phyloP scores from a whole-genome alignment of 768 basidiomycete genomes.

The Fistulinella prunicolor region DNA sequence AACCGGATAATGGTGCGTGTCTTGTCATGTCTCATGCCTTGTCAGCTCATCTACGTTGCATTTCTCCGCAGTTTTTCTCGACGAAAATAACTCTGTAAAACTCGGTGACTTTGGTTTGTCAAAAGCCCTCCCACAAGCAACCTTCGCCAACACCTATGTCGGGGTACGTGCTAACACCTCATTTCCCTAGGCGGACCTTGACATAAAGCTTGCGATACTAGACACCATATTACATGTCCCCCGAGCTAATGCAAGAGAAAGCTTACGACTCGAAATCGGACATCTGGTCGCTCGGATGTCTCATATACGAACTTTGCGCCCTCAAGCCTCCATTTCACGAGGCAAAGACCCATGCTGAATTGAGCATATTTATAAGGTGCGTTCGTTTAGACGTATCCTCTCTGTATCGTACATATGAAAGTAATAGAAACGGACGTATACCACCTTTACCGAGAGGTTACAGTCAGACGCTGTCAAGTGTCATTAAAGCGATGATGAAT shows the following conservation, averaged over 20 bases:
- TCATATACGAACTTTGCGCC: conserved; percentile 95
- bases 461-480: conserved; percentile 63
- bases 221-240: conserved; percentile 99
- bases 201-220: conserved; percentile 46
- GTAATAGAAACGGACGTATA: conserved; percentile 75
- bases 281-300: conserved; percentile 97
- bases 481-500: conserved; percentile 86
- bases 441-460: conserved; percentile 86
- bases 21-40: not conserved
- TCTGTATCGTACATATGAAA: not conserved
- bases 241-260: conserved; percentile 96
- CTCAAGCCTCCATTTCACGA: conserved; percentile 92
- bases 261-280: conserved; percentile 97
- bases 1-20: conserved; percentile 90
- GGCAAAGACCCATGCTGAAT: conserved; percentile 84
- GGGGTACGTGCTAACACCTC: conserved; percentile 58
- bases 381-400: conserved; percentile 13
- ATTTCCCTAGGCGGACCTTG: not conserved
- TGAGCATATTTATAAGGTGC: conserved; percentile 77
- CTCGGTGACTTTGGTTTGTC: conserved; percentile 96
- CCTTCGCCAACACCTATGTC: conserved; percentile 95
- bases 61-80: conserved; percentile 72
- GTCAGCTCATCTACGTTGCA: not conserved
- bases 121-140: conserved; percentile 84
- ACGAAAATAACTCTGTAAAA: conserved; percentile 81